A percentile compares a stretch with the other conserved stretches of the same genome.
phyloP scores from a whole-genome alignment of 2,329 filamentous ascomycete genomes.

The Neofusicoccum ribis region DNA sequence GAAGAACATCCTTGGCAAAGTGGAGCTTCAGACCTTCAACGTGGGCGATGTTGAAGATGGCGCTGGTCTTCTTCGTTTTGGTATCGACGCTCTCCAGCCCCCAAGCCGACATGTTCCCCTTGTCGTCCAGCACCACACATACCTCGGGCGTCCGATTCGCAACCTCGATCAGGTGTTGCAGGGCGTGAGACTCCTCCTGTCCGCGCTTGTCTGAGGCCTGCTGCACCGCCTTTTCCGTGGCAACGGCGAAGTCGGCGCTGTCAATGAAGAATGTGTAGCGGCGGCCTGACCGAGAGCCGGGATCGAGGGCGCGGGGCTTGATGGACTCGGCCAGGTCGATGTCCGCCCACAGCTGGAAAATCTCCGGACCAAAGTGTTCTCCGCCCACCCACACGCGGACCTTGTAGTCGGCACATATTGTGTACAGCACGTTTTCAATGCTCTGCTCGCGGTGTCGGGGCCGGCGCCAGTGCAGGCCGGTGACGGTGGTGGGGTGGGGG shows the following conservation, averaged over 20 bases:
- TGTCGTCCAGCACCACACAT: constrained; percentile 80
- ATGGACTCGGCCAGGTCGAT: constrained; percentile 76
- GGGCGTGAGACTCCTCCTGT: constrained; percentile 66
- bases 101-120: constrained; percentile 87
- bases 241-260: constrained; percentile 73
- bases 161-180: constrained; percentile 83
- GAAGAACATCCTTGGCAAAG: constrained; percentile 35
- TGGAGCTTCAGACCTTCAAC: constrained; percentile 59
- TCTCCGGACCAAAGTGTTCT: constrained; percentile 69
- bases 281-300: constrained; percentile 42
- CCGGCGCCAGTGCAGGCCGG: constrained; percentile 80
- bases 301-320: constrained; percentile 52
- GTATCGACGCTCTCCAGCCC: constrained; percentile 83
- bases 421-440: constrained; percentile 86
- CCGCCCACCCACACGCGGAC: constrained; percentile 81
- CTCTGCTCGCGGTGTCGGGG: constrained; percentile 75
- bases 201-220: constrained; percentile 51
- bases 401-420: constrained; percentile 76
- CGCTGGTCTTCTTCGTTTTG: constrained; percentile 63
- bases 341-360: constrained; percentile 76
- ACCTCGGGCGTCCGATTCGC: constrained; percentile 85
- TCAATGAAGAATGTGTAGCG: constrained; percentile 82
- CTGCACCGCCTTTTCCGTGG: constrained; percentile 75
- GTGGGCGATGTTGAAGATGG: constrained; percentile 84
- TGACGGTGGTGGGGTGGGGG: constrained; percentile 78